Base-by-base conservation (phyloP, 2,329 filamentous ascomycete species). In the Aspergillus quadricinctus region DNA sequence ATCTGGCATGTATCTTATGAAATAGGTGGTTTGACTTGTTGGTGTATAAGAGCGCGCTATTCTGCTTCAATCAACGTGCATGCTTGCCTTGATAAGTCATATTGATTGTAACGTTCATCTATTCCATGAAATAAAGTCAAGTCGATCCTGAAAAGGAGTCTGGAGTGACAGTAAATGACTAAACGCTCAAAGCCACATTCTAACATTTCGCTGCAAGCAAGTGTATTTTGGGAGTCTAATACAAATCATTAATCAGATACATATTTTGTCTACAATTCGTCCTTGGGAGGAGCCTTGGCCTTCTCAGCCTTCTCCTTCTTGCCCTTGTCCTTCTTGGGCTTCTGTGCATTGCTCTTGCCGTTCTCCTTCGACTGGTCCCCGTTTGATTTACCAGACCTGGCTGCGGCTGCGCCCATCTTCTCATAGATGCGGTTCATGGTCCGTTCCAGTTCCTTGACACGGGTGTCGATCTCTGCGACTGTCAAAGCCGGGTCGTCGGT, bases 401-500 rank as follows among this genome's bases (percentile, higher is more conserved):
- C 58, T 27, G 69, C 64, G 4, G 69, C 68, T 23, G 82, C 64
- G 85, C 83, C 4, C 81, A 74, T 71, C 54, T 71, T 72, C 43
- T 69, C 64, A 48, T 74, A 73, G 57, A 75, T 65, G 54, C 70
- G 69, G 61, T 68, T 71, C 55, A 72, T 57, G 27, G 65, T 61
- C 17, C 71, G 83, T 69, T 89, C 86, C 6, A 97, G 81, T 70
- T 89, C 84, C 65, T 86, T 84, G 17, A 86, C 81, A 73, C 88
- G 88, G 25, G 79, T 80, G 56, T 85, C 78, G 29, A 96, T 74
- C 28, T 96, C 92, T 67, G 87, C 86, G 62, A 86, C 78, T 0
- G 88, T 81, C 8, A 96, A 79, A 6, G 87, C 86, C 0, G 91
- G 89, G 62, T 97, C 86, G 9, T 90, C 89, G 2, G 86, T 85